These are phyloP conservation scores for Hibiscus mutabilis DNA, from an alignment of 345 rosid species.

Conservation along the genomic window DNA sequence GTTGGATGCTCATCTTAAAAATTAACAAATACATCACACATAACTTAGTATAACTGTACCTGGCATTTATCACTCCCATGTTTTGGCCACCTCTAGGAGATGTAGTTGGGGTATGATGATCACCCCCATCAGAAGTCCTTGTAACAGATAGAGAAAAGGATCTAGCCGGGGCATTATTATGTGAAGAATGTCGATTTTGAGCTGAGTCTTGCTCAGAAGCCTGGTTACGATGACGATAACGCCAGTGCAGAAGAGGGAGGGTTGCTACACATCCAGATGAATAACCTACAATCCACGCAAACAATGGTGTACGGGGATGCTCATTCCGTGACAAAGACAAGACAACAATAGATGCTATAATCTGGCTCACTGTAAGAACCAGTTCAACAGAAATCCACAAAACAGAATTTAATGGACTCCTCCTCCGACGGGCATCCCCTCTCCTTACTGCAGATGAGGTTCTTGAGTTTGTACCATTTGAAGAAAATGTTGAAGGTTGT, in stretches of 20 bases:
- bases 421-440: slow-evolving; percentile 59
- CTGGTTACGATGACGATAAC: slow-evolving; percentile 66
- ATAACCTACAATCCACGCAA: slow-evolving; percentile 88
- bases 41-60: slow-evolving; percentile 34
- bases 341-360: slow-evolving; percentile 72
- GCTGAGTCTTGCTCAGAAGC: slow-evolving; percentile 56
- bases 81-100: slow-evolving; percentile 55
- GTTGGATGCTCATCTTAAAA: background rate
- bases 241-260: slow-evolving; percentile 89
- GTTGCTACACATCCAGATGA: slow-evolving; percentile 85
- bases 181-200: slow-evolving; percentile 55
- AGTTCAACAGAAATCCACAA: slow-evolving; percentile 87
- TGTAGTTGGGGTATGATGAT: slow-evolving; percentile 34
- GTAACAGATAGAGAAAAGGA: slow-evolving; percentile 66
- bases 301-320: slow-evolving; percentile 72
- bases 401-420: slow-evolving; percentile 93
- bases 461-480: slow-evolving; percentile 48
- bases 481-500: slow-evolving; percentile 35
- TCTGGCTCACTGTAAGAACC: slow-evolving; percentile 74
- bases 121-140: slow-evolving; percentile 62
- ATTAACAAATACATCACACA: background rate
- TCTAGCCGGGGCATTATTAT: slow-evolving; percentile 65
- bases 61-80: slow-evolving; percentile 47
- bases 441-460: slow-evolving; percentile 44
- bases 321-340: slow-evolving; percentile 72